A percentile compares a stretch with the other conserved stretches of the same genome.
Conservation (phyloP, 1,139 yeast species). For the Lodderomyces margitis region DNA sequence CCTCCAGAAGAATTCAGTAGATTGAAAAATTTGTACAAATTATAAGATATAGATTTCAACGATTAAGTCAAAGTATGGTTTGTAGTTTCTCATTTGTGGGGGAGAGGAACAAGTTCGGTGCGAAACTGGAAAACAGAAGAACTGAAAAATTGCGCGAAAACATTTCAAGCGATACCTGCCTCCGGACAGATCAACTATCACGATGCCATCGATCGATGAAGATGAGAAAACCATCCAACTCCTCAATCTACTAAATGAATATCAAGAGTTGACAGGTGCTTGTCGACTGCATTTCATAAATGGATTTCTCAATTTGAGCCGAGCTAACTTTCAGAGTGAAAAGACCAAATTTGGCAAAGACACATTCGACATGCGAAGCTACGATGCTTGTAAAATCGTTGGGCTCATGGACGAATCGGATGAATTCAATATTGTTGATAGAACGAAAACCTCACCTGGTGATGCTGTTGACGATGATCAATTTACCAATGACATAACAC, state of each 20-base stretch:
- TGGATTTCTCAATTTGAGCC: slow-evolving; percentile 36
- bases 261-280: slow-evolving; percentile 25
- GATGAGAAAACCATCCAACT: slow-evolving; percentile 24
- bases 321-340: slow-evolving; percentile 33
- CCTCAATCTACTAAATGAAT: slow-evolving; percentile 28
- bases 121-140: not conserved
- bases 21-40: slow-evolving; percentile 41
- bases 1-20: slow-evolving; percentile 44
- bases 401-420: slow-evolving; percentile 10
- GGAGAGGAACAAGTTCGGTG: not conserved
- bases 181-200: not conserved
- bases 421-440: slow-evolving; percentile 16
- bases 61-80: slow-evolving; percentile 2
- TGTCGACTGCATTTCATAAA: slow-evolving; percentile 24
- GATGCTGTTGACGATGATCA: slow-evolving; percentile 5
- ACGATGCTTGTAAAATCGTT: slow-evolving; percentile 26
- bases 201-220: not conserved
- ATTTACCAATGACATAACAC: not conserved
- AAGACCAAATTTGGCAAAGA: slow-evolving; percentile 22
- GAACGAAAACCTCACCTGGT: slow-evolving; percentile 6
- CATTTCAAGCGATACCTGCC: not conserved
- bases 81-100: not conserved
- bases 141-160: not conserved
- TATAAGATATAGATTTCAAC: slow-evolving; percentile 13
- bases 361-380: slow-evolving; percentile 30